phyloP scores from a whole-genome alignment of 139 green algal species.

The Micractinium conductrix region DNA sequence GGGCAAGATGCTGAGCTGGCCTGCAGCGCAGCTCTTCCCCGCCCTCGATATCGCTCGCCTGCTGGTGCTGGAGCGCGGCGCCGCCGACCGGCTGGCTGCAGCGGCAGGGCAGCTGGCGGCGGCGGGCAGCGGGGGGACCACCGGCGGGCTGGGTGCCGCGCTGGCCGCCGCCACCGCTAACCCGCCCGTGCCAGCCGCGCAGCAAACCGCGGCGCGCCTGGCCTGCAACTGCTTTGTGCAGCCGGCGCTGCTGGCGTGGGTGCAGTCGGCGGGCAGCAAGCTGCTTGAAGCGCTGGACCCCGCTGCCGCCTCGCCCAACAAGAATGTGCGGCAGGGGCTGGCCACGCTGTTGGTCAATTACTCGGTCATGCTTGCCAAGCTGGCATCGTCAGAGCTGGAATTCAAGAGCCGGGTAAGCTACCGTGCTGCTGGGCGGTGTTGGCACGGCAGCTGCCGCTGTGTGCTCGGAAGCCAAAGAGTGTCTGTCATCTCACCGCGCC shows the following conservation, averaged over 20 bases:
- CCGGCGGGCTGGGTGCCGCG: slow-evolving; percentile 50
- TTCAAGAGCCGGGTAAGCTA: slow-evolving; percentile 48
- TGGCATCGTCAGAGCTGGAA: slow-evolving; percentile 36
- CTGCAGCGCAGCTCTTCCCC: slow-evolving; percentile 72
- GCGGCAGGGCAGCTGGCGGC: slow-evolving; percentile 44
- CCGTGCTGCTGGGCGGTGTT: neutral
- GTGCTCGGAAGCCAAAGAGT: neutral
- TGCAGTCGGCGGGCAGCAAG: slow-evolving; percentile 20
- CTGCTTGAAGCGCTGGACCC: slow-evolving; percentile 60
- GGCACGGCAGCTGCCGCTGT: neutral
- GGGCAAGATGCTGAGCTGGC: slow-evolving; percentile 70
- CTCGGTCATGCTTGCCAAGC: slow-evolving; percentile 44
- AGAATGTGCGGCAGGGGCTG: slow-evolving; percentile 66
- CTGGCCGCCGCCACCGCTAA: slow-evolving; percentile 36
- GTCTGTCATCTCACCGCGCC: too few species aligned
- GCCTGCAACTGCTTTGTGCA: slow-evolving; percentile 68
- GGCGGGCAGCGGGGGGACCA: neutral
- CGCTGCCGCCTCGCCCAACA: slow-evolving; percentile 28
- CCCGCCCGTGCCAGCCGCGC: slow-evolving; percentile 45
- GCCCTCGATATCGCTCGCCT: slow-evolving; percentile 76
- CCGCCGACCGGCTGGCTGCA: too few species aligned
- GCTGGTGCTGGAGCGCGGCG: slow-evolving; percentile 50
- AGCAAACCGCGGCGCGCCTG: slow-evolving; percentile 70
- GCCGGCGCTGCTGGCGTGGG: slow-evolving; percentile 42
- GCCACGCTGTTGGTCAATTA: slow-evolving; percentile 78